Base-by-base conservation (phyloP, 768 basidiomycete species). In the Pleurotus sapidus region DNA sequence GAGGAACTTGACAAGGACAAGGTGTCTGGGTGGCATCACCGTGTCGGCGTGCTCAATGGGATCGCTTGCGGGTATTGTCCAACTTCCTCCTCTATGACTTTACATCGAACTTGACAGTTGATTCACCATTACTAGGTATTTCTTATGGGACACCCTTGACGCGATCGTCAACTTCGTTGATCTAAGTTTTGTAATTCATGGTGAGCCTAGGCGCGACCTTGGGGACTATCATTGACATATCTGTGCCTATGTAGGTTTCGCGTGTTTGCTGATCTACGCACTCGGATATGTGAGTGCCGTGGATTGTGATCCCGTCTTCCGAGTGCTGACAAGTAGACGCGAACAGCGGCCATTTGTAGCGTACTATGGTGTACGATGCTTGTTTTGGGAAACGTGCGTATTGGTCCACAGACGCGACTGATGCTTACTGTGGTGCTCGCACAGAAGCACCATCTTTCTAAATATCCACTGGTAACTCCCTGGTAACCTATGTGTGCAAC, bases 101-200 rank as follows among this genome's bases (percentile, higher is more conserved):
- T 17, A n/a, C 27, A 38, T 27, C 50, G 39, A 43, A 9, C 39
- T 18, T 43, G 37, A 18, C 11, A 39, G 4, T 42, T 34, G 4
- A 24, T 42, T 34, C 3, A 24, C 6, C 49, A 23, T 17, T 4
- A 50, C 0, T 57, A 89, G 86, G 4, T 88, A 88, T 65, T 95
- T 96, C 68, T 61, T 94, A 17, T 96, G 93, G 93, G 93, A 96
- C 65, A 78, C 80, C 0, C 57, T 91, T 24, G 90, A 93, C 68
- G 82, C 85, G 5, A 70, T 87, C 20, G 54, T 88, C 51, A 85
- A 91, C 68, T 89, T 81, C 63, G 77, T 80, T 49, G 87, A 89
- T 57, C 49, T 84, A 3, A 92, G 89, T 6, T 93, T 93, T 61
- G 83, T 93, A 1, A 61, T 87, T 14, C 93, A 96, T 64, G 93